Conservation (phyloP, 495 filamentous ascomycete genomes). For the Hypoxylon lenormandii region DNA sequence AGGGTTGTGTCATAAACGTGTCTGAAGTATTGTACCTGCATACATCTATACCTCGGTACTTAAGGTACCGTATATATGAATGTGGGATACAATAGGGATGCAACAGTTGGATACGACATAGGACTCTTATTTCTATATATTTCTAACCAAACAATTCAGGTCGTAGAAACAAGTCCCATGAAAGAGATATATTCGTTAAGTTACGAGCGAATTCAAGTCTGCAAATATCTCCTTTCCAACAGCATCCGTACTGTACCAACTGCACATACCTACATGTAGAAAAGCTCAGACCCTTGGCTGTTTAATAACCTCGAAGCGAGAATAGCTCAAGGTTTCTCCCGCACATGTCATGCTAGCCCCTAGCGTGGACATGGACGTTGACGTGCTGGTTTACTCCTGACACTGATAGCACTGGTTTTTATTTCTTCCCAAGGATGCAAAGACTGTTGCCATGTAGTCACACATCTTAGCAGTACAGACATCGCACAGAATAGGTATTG, state of each 20-base stretch:
- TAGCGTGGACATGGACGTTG: not conserved
- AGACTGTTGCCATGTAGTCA: not conserved
- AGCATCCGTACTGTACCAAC: too few species aligned
- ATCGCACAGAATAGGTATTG: slow-evolving; percentile 19
- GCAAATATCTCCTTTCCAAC: too few species aligned
- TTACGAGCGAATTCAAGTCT: too few species aligned
- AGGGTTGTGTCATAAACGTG: slow-evolving; percentile 29
- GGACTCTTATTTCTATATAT: too few species aligned
- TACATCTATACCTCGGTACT: slow-evolving; percentile 17
- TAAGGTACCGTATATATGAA: slow-evolving; percentile 1
- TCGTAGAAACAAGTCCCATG: too few species aligned
- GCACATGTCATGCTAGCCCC: slow-evolving; percentile 13
- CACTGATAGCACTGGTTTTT: not conserved
- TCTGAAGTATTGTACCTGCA: slow-evolving; percentile 35
- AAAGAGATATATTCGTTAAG: too few species aligned
- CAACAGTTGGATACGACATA: slow-evolving; percentile 1
- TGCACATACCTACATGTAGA: too few species aligned
- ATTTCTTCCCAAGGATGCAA: not conserved
- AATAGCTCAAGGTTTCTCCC: slow-evolving; percentile 39
- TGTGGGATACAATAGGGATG: slow-evolving; percentile 16
- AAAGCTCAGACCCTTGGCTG: slow-evolving; percentile 16
- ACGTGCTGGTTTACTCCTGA: not conserved
- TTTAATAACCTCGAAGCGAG: slow-evolving; percentile 20
- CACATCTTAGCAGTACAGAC: not conserved
- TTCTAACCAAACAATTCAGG: too few species aligned